Percentiles rank a stretch among this genome's conserved stretches.
Evolutionary conservation across 1,284 basidiomycete genomes (phyloP).

Genomic region (Ceratobasidium sp.): DNA sequence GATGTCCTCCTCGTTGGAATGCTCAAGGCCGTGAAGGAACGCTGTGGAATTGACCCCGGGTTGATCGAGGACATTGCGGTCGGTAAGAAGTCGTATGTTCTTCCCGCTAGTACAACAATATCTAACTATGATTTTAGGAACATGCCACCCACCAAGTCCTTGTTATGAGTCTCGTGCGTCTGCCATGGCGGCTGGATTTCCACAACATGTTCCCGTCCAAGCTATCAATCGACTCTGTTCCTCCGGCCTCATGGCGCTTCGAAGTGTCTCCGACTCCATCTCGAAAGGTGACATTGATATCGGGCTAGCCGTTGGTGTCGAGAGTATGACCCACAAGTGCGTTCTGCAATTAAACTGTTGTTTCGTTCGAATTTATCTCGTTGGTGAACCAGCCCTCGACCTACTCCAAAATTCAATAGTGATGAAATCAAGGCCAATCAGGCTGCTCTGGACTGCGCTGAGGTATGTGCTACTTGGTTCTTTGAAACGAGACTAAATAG

Average conservation of each 20-base stretch:
- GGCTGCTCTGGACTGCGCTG: conserved; percentile 78
- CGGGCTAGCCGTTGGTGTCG: conserved; percentile 84
- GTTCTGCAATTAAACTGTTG: conserved; percentile 52
- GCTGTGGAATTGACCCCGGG: conserved; percentile 66
- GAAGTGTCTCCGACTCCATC: conserved; percentile 84
- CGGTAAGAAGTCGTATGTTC: conserved; percentile 64
- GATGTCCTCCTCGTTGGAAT: conserved; percentile 79
- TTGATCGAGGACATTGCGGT: conserved; percentile 87
- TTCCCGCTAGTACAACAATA: not conserved
- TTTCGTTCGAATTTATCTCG: not conserved
- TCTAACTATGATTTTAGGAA: conserved; percentile 63
- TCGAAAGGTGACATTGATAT: conserved; percentile 73
- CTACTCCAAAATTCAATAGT: conserved; percentile 76
- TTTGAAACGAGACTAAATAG: too few species aligned
- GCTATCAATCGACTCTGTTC: conserved; percentile 89
- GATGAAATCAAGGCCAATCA: conserved; percentile 66
- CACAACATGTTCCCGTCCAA: conserved; percentile 79
- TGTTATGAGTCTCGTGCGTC: conserved; percentile 84
- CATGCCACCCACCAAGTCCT: conserved; percentile 84
- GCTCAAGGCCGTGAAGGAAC: conserved; percentile 71
- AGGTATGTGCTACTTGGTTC: conserved; percentile 62
- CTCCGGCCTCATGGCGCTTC: conserved; percentile 88
- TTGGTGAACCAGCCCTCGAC: conserved; percentile 70
- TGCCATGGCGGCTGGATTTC: conserved; percentile 85
- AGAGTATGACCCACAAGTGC: conserved; percentile 88